Evolutionary conservation across 805 yeast species (phyloP).

Genomic region (Hanseniaspora lindneri): DNA sequence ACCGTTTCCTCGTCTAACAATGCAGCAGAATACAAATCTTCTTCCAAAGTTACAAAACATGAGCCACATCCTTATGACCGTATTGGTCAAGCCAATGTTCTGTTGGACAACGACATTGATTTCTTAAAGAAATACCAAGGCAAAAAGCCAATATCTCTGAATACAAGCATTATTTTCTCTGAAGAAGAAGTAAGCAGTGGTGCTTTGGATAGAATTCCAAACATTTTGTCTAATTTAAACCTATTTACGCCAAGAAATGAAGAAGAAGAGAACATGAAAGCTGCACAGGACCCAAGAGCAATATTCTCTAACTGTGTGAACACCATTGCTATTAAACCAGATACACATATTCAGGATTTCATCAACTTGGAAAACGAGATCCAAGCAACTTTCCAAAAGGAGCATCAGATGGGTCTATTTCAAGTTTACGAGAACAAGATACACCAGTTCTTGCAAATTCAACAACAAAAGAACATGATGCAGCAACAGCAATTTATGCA

Average conservation of each 20-base stretch:
- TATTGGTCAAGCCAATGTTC: slow-evolving; percentile 7
- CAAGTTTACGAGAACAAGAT: slow-evolving; percentile 14
- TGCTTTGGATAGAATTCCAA: slow-evolving; percentile 1
- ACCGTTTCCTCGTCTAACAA: slow-evolving; percentile 13
- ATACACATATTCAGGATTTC: slow-evolving; percentile 2
- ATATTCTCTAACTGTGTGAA: slow-evolving; percentile 8
- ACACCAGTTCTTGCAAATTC: slow-evolving; percentile 22
- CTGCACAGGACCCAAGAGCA: background rate
- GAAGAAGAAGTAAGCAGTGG: slow-evolving; percentile 2
- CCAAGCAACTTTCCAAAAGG: slow-evolving; percentile 8
- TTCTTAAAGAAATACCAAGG: background rate
- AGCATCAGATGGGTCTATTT: slow-evolving; percentile 5
- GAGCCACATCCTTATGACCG: slow-evolving; percentile 7
- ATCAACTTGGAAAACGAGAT: slow-evolving; percentile 12
- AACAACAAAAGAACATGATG: slow-evolving; percentile 26
- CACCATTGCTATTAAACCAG: slow-evolving; percentile 1
- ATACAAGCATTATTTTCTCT: background rate
- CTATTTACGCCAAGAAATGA: background rate
- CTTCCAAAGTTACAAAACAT: background rate
- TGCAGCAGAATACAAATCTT: background rate
- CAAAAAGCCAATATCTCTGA: background rate
- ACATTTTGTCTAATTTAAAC: background rate
- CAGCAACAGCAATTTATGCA: slow-evolving; percentile 19
- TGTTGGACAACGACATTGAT: slow-evolving; percentile 4
- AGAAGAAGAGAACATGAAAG: background rate